Base-by-base conservation (phyloP, 2,329 filamentous ascomycete genomes). In the Ploettnerulaceae sp. region DNA sequence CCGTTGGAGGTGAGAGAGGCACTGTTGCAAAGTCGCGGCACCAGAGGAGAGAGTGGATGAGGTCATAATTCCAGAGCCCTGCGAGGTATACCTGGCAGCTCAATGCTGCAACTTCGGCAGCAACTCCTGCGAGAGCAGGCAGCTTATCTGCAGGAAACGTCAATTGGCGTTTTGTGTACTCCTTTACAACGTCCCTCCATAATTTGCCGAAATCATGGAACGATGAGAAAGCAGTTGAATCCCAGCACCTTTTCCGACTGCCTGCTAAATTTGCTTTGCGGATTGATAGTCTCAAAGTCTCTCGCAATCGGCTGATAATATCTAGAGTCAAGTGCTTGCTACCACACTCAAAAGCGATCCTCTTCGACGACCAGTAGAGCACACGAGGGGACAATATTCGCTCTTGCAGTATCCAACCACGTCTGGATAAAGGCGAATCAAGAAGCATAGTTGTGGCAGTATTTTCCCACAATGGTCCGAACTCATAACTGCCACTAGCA, bases 391-490 rank as follows among this genome's bases (percentile, higher is more conserved):
- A 48, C 2, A 48, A 21, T 4, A 48, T 25, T 17, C 38, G 25
- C 18, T 48, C 46, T 18, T 48, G 46, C 1, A 43, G n/a, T 5
- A 24, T 44, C 46, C 46, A 48, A 3, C 25, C 46, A 7, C 46
- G 33, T 7, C 34, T 48, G 5, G 39, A 48, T 33, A 32, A 44
- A 9, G 25, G 22, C 1, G 46, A 43, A n/a, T 48, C 46, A 21
- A 48, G 46, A 7, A 48, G 39, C 39, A 48, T 48, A n/a, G 39
- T 48, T 9, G 46, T 43, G 5, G 39, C 17, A 12, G 36, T 39
- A 17, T 46, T 29, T 1, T 46, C 36, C 7, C 36, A 37, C 22
- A 46, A 46, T 4, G 29, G 22, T 24, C 29, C 17, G 21, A 46
- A 46, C 6, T 31, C 28, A 12, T 29, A 15, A 12, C 21, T 21